These are phyloP conservation scores for Globisporangium viniferum DNA, from an alignment of 352 stramenopile genomes.

Conservation along the genomic window DNA sequence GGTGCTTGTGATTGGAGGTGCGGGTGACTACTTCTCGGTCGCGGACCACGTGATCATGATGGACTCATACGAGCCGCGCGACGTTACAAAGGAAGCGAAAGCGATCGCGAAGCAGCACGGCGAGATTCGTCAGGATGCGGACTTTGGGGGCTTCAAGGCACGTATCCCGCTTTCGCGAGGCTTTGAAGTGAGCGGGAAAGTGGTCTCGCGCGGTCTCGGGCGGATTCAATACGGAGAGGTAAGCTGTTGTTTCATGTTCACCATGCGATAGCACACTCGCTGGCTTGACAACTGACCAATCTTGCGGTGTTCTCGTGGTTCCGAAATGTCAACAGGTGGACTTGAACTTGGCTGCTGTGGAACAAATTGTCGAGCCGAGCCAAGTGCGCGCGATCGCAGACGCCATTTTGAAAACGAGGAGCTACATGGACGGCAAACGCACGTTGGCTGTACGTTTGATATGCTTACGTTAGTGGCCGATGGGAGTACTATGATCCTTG, in stretches of 20 bases:
- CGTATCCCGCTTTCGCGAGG: conserved; percentile 52
- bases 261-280: not conserved
- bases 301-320: too few relatives aligned
- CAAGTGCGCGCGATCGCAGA: conserved; percentile 85
- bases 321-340: conserved; percentile 42
- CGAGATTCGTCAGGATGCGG: conserved; percentile 44
- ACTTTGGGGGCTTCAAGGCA: conserved; percentile 46
- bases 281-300: too few relatives aligned
- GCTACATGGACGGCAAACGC: conserved; percentile 61
- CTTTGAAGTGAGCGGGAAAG: conserved; percentile 73
- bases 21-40: conserved; percentile 96
- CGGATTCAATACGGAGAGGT: conserved; percentile 88
- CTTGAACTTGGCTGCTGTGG: conserved; percentile 78
- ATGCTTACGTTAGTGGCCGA: not conserved
- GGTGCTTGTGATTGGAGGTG: conserved; percentile 95
- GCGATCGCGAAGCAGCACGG: conserved; percentile 80
- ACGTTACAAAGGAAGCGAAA: conserved; percentile 91
- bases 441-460: conserved; percentile 24
- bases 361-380: conserved; percentile 88
- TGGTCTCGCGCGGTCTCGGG: conserved; percentile 64
- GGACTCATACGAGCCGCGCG: conserved; percentile 91
- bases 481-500: not conserved
- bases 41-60: conserved; percentile 97
- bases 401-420: conserved; percentile 46
- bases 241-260: conserved; percentile 4